Percentiles rank a stretch among this genome's conserved stretches.
Evolutionary conservation across 164 flowering plant genomes (phyloP).

Genomic region (grape (Vitis vinifera)): ASM3070453v1 NC_081812.1:12422001-12422500

Average conservation of each 20-base stretch:
- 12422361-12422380: too few species aligned
- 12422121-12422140: conserved; percentile 96
- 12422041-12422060: background rate
- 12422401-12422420: too few species aligned
- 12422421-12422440: background rate
- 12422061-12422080: background rate
- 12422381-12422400: too few species aligned
- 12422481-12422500: conserved; percentile 87
- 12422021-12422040: background rate
- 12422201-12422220: conserved; percentile 92
- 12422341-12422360: background rate
- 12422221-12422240: conserved; percentile 76
- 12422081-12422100: conserved; percentile 88
- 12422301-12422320: background rate
- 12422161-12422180: conserved; percentile 90
- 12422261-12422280: background rate
- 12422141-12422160: conserved; percentile 95
- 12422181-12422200: conserved; percentile 96
- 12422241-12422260: background rate
- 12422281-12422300: background rate
- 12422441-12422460: background rate
- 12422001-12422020: background rate
- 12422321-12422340: background rate
- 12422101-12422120: conserved; percentile 95
- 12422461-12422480: background rate